Conservation (phyloP, 371 early-diverging fungal species). For the Chytridium lagenaria region DNA sequence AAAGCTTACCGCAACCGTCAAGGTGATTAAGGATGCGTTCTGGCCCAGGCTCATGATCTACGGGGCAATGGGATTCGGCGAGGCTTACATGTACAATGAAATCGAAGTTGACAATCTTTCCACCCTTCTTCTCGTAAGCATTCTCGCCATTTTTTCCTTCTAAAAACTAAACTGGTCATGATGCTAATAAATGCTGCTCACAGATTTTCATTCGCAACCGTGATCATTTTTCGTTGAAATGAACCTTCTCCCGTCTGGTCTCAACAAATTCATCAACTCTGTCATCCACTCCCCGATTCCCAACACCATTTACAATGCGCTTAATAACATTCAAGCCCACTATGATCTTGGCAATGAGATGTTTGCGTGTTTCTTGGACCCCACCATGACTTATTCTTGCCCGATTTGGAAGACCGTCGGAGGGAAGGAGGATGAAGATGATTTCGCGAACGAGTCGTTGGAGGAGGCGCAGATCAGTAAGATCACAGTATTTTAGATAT, state of each 20-base stretch:
- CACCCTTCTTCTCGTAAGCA: conserved; percentile 57
- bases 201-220: conserved; percentile 59
- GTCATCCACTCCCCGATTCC: conserved; percentile 51
- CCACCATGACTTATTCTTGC: conserved; percentile 73
- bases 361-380: conserved; percentile 69
- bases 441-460: conserved; percentile 60
- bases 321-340: conserved; percentile 69
- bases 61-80: conserved; percentile 67
- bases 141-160: conserved; percentile 20
- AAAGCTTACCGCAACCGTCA: conserved; percentile 45
- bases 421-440: conserved; percentile 2
- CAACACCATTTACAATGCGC: conserved; percentile 60
- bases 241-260: conserved; percentile 43
- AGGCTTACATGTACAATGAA: conserved; percentile 70
- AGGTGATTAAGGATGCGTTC: conserved; percentile 55
- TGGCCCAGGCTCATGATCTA: conserved; percentile 62
- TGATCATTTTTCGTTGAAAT: conserved; percentile 45
- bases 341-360: conserved; percentile 77
- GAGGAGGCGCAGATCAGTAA: conserved; percentile 68
- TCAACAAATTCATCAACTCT: conserved; percentile 50
- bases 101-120: conserved; percentile 57
- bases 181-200: background rate
- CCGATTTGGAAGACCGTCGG: conserved; percentile 60
- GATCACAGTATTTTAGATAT: conserved; percentile 63
- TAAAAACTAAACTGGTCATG: background rate